Evolutionary conservation across 2,329 filamentous ascomycete species (phyloP).

Genomic region (Karstenula rhodostoma): DNA sequence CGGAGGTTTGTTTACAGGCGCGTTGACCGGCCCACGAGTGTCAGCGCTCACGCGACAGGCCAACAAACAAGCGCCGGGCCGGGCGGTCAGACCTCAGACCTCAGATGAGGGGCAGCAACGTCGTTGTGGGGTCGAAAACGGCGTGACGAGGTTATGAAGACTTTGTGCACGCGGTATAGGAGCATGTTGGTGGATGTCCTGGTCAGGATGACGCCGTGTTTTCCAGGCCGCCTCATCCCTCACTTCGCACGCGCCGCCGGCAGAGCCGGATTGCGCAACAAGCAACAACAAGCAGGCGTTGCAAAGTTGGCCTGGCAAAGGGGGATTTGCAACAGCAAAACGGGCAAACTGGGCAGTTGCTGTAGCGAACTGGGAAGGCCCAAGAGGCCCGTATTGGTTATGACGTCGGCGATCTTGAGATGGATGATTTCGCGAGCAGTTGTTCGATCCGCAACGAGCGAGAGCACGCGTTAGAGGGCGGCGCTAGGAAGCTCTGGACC

Average conservation of each 20-base stretch:
- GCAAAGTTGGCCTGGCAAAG: slow-evolving; percentile 14
- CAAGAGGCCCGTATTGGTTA: slow-evolving; percentile 34
- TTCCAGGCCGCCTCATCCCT: slow-evolving; percentile 38
- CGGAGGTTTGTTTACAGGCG: slow-evolving; percentile 45
- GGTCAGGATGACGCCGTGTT: slow-evolving; percentile 33
- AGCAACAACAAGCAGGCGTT: slow-evolving; percentile 12
- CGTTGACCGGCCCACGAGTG: slow-evolving; percentile 36
- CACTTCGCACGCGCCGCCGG: slow-evolving; percentile 24
- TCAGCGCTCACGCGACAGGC: slow-evolving; percentile 39
- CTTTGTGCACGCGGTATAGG: slow-evolving; percentile 42
- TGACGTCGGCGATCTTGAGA: slow-evolving; percentile 43
- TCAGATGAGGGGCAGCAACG: slow-evolving; percentile 45
- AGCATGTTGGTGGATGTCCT: slow-evolving; percentile 6
- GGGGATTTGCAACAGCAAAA: background rate
- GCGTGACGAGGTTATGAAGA: slow-evolving; percentile 35
- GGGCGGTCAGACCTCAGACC: slow-evolving; percentile 40
- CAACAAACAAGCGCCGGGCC: slow-evolving; percentile 36
- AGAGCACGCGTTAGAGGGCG: slow-evolving; percentile 35
- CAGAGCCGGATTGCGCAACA: slow-evolving; percentile 29
- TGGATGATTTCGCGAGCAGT: slow-evolving; percentile 37
- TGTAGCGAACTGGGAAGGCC: slow-evolving; percentile 36
- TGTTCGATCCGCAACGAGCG: slow-evolving; percentile 40
- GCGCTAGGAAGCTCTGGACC: slow-evolving; percentile 43
- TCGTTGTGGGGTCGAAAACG: slow-evolving; percentile 44
- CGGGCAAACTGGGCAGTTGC: slow-evolving; percentile 10